phyloP scores from a whole-genome alignment of 371 early-diverging fungal genomes.

The Saksenaea oblongispora region DNA sequence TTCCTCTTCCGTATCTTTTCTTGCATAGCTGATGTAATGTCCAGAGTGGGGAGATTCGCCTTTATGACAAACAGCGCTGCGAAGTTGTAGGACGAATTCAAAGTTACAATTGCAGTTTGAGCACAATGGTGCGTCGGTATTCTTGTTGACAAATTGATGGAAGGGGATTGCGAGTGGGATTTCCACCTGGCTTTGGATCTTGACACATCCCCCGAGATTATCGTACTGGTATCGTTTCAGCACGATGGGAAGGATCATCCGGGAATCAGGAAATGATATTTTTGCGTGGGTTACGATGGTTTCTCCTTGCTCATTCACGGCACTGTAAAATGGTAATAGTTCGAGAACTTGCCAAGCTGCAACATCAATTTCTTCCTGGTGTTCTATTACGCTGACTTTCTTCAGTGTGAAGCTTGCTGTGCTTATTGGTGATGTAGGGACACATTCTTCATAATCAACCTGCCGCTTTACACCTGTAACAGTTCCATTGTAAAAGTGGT shows the following conservation, averaged over 20 bases:
- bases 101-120: constrained; percentile 21
- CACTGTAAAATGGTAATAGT: constrained; percentile 59
- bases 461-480: constrained; percentile 36
- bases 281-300: constrained; percentile 41
- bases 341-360: constrained; percentile 64
- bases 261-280: constrained; percentile 49
- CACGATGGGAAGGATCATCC: constrained; percentile 55
- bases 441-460: constrained; percentile 14
- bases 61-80: constrained; percentile 60
- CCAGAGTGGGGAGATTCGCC: constrained; percentile 50
- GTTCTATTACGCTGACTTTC: constrained; percentile 1
- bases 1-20: constrained; percentile 17
- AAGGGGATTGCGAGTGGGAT: constrained; percentile 54
- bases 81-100: constrained; percentile 50
- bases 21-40: constrained; percentile 58
- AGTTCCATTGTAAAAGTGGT: constrained; percentile 38
- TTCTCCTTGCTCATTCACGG: constrained; percentile 58
- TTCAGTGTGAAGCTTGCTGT: background rate
- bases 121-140: constrained; percentile 27
- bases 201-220: constrained; percentile 22
- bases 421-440: background rate
- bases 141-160: constrained; percentile 48
- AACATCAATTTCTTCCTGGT: constrained; percentile 16
- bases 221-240: constrained; percentile 57
- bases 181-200: constrained; percentile 43